Evolutionary conservation across 345 rosid species (phyloP).

Genomic region (Arabis hirsuta): DNA sequence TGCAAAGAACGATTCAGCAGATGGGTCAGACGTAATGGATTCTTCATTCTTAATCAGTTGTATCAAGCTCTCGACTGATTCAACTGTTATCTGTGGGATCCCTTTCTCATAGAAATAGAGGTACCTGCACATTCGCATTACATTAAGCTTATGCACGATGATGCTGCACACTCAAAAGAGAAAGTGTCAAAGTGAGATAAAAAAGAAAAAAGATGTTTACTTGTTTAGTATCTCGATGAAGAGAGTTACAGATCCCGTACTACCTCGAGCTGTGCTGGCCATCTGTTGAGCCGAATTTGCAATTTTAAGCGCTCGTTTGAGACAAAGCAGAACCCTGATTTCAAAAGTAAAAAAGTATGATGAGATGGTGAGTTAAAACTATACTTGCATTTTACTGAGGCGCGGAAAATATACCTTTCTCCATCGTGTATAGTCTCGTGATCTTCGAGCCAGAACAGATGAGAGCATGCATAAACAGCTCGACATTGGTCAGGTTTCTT

Average conservation of each 20-base stretch:
- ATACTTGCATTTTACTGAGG: not conserved
- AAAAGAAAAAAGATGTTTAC: conserved; percentile 47
- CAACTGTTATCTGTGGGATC: conserved; percentile 69
- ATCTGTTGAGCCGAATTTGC: conserved; percentile 97
- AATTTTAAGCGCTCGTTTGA: conserved; percentile 91
- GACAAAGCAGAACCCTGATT: conserved; percentile 83
- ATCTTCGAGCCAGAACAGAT: conserved; percentile 95
- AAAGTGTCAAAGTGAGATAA: not conserved
- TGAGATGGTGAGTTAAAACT: conserved; percentile 18
- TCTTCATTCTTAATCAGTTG: conserved; percentile 78
- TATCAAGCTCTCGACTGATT: conserved; percentile 77
- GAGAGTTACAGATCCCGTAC: conserved; percentile 74
- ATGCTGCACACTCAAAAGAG: not conserved
- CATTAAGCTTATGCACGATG: not conserved
- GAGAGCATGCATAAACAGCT: conserved; percentile 96
- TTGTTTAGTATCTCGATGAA: conserved; percentile 96
- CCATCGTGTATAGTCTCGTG: conserved; percentile 90
- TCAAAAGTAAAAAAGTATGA: not conserved
- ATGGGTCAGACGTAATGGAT: conserved; percentile 54
- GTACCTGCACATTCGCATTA: conserved; percentile 54
- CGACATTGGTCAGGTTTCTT: conserved; percentile 99
- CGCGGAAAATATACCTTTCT: conserved; percentile 61
- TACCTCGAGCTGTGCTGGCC: conserved; percentile 75
- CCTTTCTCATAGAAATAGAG: conserved; percentile 95
- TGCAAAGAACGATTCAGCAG: conserved; percentile 79